These are phyloP conservation scores for Chlorella sorokiniana DNA, from an alignment of 139 green algal genomes.

Conservation along the genomic window DNA sequence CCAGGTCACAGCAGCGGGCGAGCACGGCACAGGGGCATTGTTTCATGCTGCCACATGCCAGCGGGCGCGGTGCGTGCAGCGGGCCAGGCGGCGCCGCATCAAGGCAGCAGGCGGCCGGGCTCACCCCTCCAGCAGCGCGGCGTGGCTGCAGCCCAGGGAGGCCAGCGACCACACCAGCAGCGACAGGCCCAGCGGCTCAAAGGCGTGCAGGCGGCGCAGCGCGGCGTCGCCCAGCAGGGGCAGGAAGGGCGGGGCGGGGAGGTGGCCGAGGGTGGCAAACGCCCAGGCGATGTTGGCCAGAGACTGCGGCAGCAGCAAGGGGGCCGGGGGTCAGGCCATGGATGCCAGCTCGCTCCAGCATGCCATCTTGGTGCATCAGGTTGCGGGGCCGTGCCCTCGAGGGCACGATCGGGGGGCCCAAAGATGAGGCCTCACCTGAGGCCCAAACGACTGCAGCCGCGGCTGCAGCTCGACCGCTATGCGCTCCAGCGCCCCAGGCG, in stretches of 20 bases:
- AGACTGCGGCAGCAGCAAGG: no score
- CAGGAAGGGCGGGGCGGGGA: constrained; percentile 16
- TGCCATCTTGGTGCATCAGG: not conserved
- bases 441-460: constrained; percentile 13
- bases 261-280: constrained; percentile 29
- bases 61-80: not conserved
- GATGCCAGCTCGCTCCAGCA: not conserved
- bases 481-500: not conserved
- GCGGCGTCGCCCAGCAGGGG: constrained; percentile 22
- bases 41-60: not conserved
- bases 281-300: constrained; percentile 38
- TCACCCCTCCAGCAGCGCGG: not conserved
- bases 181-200: constrained; percentile 41
- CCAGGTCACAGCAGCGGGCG: not conserved
- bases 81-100: not conserved
- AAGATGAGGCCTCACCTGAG: constrained; percentile 1
- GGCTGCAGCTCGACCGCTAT: constrained; percentile 20
- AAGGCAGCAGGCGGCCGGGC: not conserved
- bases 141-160: constrained; percentile 29
- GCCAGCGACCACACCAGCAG: constrained; percentile 39
- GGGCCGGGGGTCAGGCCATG: not conserved
- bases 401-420: no score
- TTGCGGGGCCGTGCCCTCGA: not conserved
- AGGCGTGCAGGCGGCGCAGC: not conserved
- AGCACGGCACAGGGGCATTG: not conserved